A percentile compares a stretch with the other conserved stretches of the same genome.
These are phyloP conservation scores for Anethum foeniculum DNA, from an alignment of 140 eudicot species.

Conservation along the genomic window DNA sequence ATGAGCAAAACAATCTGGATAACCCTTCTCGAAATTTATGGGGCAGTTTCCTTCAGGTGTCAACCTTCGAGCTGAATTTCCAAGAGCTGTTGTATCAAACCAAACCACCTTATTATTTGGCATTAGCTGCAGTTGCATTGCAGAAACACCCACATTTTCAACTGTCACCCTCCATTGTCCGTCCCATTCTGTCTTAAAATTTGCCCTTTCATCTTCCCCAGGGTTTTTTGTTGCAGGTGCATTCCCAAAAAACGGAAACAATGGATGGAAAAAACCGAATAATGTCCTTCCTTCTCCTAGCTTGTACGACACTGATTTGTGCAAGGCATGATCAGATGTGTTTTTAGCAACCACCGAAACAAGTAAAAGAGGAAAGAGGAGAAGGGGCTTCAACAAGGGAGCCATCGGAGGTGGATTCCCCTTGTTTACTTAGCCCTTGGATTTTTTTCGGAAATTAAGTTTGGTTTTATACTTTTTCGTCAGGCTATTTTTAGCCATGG, in stretches of 20 bases:
- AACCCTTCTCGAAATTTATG: constrained; percentile 19
- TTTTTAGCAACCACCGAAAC: neutral
- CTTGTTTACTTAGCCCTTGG: neutral
- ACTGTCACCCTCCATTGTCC: constrained; percentile 53
- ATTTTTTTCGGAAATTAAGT: neutral
- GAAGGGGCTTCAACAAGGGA: constrained; percentile 8
- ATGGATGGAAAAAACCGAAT: neutral
- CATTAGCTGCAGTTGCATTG: constrained; percentile 85
- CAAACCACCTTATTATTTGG: constrained; percentile 58
- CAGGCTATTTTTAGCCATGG: neutral
- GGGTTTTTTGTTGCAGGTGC: neutral
- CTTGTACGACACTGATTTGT: neutral
- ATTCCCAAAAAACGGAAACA: neutral
- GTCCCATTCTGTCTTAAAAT: constrained; percentile 21
- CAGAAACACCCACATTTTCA: constrained; percentile 58
- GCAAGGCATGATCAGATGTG: neutral
- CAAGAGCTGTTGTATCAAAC: constrained; percentile 66
- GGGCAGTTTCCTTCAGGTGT: constrained; percentile 37
- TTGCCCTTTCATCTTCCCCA: neutral
- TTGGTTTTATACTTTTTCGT: neutral
- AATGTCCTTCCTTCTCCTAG: neutral
- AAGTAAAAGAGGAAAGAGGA: constrained; percentile 5
- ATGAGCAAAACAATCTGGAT: constrained; percentile 64
- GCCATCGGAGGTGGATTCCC: constrained; percentile 2
- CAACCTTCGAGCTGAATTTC: constrained; percentile 39